phyloP scores from a whole-genome alignment of 768 basidiomycete genomes.

The Termitomyces sp. region DNA sequence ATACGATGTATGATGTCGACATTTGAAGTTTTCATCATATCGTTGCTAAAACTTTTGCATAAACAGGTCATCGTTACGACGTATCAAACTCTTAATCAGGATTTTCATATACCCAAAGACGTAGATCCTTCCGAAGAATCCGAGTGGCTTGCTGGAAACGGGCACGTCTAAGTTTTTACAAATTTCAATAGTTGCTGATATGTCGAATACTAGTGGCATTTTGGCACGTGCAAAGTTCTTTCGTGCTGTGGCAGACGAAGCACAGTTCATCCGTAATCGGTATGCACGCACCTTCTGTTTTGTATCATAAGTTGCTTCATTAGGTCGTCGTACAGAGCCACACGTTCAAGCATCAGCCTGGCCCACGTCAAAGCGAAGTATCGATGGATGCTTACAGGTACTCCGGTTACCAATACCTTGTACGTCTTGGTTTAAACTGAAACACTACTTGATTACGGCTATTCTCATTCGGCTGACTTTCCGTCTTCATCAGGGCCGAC shows the following conservation, averaged over 20 bases:
- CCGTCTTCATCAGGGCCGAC: constrained; percentile 43
- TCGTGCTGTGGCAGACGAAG: constrained; percentile 75
- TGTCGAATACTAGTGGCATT: constrained; percentile 40
- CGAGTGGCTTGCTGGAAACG: constrained; percentile 45
- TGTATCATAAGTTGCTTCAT: background rate
- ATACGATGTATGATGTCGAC: constrained; percentile 40
- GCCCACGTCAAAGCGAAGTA: constrained; percentile 61
- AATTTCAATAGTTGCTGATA: background rate
- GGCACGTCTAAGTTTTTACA: constrained; percentile 30
- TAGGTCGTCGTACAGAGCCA: constrained; percentile 31
- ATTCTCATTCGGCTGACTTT: background rate
- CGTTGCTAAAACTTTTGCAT: background rate
- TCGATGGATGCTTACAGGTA: constrained; percentile 79
- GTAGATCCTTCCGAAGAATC: constrained; percentile 43
- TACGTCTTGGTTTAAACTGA: constrained; percentile 20
- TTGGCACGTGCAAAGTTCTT: constrained; percentile 62
- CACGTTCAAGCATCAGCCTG: constrained; percentile 54
- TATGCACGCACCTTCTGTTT: constrained; percentile 13
- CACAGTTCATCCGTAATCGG: constrained; percentile 73
- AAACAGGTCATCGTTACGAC: constrained; percentile 70
- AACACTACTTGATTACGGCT: no score
- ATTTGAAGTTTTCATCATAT: background rate
- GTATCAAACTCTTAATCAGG: constrained; percentile 65
- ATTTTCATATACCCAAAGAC: constrained; percentile 53
- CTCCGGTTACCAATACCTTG: constrained; percentile 72